phyloP scores from a whole-genome alignment of 2,329 filamentous ascomycete genomes.

The Hypoxylon sp. region DNA sequence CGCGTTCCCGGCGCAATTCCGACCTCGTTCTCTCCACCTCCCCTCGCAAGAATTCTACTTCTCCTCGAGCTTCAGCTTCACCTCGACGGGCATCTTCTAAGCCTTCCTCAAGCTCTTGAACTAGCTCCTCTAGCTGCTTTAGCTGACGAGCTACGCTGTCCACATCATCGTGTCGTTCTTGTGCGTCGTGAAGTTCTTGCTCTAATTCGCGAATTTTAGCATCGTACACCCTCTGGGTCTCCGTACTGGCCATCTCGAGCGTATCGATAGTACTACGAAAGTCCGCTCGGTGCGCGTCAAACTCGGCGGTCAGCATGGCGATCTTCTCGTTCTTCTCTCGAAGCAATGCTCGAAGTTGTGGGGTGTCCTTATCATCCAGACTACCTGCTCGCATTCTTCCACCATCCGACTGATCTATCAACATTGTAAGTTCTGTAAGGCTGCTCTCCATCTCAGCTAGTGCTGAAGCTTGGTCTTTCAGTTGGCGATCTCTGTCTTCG shows the following conservation, averaged over 20 bases:
- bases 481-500: constrained; percentile 84
- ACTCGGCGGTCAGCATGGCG: constrained; percentile 89
- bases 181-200: constrained; percentile 83
- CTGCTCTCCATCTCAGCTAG: constrained; percentile 85
- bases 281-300: constrained; percentile 93
- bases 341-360: constrained; percentile 82
- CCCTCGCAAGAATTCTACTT: constrained; percentile 94
- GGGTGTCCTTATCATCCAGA: constrained; percentile 76
- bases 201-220: constrained; percentile 88
- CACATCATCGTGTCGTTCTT: constrained; percentile 87
- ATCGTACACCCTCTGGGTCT: constrained; percentile 96
- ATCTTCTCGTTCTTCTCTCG: constrained; percentile 98
- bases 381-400: constrained; percentile 59
- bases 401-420: constrained; percentile 72
- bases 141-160: constrained; percentile 90
- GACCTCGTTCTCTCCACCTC: constrained; percentile 93
- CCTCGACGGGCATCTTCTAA: constrained; percentile 93
- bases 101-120: constrained; percentile 96
- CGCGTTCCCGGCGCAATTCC: constrained; percentile 87
- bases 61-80: constrained; percentile 93
- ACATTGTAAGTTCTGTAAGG: constrained; percentile 62
- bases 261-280: constrained; percentile 98
- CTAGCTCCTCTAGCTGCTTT: constrained; percentile 94
- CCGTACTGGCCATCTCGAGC: constrained; percentile 91
- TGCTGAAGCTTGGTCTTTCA: constrained; percentile 87